phyloP scores from a whole-genome alignment of 192 early-diverging fungal genomes.

The Podila verticillata region DNA sequence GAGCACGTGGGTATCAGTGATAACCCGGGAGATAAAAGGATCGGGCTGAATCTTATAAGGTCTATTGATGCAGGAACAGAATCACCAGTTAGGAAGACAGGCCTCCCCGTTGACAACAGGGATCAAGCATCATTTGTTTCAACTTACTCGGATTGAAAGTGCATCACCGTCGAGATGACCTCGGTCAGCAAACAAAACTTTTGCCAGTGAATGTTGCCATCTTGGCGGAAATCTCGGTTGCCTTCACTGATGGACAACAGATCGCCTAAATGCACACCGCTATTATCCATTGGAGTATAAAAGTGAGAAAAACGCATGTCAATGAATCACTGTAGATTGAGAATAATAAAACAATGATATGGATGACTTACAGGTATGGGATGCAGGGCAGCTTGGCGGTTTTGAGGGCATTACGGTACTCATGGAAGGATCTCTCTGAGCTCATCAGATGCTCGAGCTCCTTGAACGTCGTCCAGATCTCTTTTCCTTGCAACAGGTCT shows the following conservation, averaged over 20 bases:
- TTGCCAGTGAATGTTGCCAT: slow-evolving; percentile 76
- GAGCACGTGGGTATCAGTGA: slow-evolving; percentile 45
- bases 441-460: slow-evolving; percentile 77
- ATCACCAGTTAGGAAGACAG: background rate
- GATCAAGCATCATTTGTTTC: background rate
- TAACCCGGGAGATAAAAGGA: slow-evolving; percentile 41
- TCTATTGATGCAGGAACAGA: background rate
- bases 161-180: slow-evolving; percentile 66
- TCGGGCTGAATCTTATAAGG: slow-evolving; percentile 49
- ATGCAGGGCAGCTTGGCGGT: slow-evolving; percentile 69
- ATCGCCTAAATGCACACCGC: slow-evolving; percentile 74
- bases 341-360: too few species aligned
- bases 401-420: slow-evolving; percentile 73
- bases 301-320: too few species aligned
- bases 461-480: slow-evolving; percentile 61
- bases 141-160: slow-evolving; percentile 56
- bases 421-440: slow-evolving; percentile 66
- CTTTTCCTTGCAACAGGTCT: slow-evolving; percentile 57
- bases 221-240: slow-evolving; percentile 69
- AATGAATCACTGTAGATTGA: too few species aligned
- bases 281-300: background rate
- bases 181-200: slow-evolving; percentile 79
- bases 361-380: slow-evolving; percentile 67
- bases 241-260: slow-evolving; percentile 78
- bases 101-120: background rate